Evolutionary conservation across 177 flowering plant species (phyloP), one percentile per base, ranked within the genome.

Genomic region (Vitis hybrid): DNA sequence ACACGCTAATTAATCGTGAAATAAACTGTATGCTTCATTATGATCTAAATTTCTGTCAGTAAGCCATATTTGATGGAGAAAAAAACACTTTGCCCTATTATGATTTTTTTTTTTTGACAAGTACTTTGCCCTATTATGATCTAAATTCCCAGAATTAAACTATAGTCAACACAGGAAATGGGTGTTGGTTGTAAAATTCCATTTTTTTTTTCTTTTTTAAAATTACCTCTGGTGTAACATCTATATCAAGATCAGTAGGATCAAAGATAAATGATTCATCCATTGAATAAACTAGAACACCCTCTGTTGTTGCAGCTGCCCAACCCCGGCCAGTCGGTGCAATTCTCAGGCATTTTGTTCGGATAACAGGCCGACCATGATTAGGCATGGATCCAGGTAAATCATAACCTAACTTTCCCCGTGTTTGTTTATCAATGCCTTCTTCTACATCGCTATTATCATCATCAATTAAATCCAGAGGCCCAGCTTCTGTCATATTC

Each of bases 221-320:
- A 39, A 39, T 5, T 84, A 92, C 99, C 96, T 88, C 97, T 10
- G 98, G 98, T 68, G 98, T 95, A 53, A 95, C 91, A 79, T 95
- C 97, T 12, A 95, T 87, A 75, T 93, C 98, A 33, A 95, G 97
- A 83, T 95, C 99, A 60, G 94, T 88, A 16, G 99, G 99, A 75
- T 95, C 97, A 75, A 95, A 95, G 56, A 93, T 82, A 60, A 93
- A 88, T 9, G 94, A 86, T 10, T 95, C 97, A 66, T 93, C 99
- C 45, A 93, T 84, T 60, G 99, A 90, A 77, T 90, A 95, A 66
- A 91, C 70, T 29, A 93, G 77, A 60, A 95, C 99, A 11, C 99
- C 98, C 73, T 95, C 99, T 16, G 99, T 95, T 75, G 99, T 95
- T 75, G 99, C 96, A 22, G 99, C 99, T 52, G 91, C 91, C 90